Base-by-base conservation (phyloP, 371 early-diverging fungal species). In the Mortierella sp. region DNA sequence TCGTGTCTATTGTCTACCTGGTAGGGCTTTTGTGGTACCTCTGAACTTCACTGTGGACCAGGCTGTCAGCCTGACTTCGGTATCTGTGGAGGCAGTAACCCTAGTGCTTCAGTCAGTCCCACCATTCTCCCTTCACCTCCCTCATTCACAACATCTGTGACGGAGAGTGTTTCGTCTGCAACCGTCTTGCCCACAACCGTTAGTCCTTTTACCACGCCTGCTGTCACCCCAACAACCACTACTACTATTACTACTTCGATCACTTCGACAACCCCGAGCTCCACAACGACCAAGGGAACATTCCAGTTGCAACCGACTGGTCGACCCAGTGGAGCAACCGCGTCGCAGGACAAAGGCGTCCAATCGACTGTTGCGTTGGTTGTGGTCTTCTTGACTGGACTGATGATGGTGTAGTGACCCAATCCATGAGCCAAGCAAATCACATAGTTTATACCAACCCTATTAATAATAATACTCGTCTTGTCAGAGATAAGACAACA, bases 41-140 rank as follows among this genome's bases (percentile, higher is more conserved):
- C 53, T 3, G 43, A 15, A 0, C 7, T 8, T 0, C 56, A 70
- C 50, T 70, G 71, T 30, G 71, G 71, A 0, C 1, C n/a, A 1
- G 56, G 56, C 3, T 70, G 71, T 44, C 71, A 70, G 21, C 21
- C 59, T 9, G 30, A 23, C 17, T 70, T 39, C 55, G 71, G 71
- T 6, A 11, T n/a, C 14, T 57, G 64, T 37, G 27, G 24, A 12
- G 44, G 27, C 12, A 11, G 41, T 4, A 21, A 11, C 30, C 28
- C 61, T 6, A 26, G 21, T 39, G 11, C 53, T 34, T 23, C 61
- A 46, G 21, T 32, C 27, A 27, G 0, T 34, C 12, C 43, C 41
- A 34, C 48, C 2, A 49, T 63, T 12, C 11, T 12, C 37, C 19
- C 41, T 23, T 23, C 52, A 0, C 12, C 51, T n/a, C 26, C 23